Evolutionary conservation across 768 basidiomycete genomes (phyloP).

Genomic region (Artomyces pyxidatus): DNA sequence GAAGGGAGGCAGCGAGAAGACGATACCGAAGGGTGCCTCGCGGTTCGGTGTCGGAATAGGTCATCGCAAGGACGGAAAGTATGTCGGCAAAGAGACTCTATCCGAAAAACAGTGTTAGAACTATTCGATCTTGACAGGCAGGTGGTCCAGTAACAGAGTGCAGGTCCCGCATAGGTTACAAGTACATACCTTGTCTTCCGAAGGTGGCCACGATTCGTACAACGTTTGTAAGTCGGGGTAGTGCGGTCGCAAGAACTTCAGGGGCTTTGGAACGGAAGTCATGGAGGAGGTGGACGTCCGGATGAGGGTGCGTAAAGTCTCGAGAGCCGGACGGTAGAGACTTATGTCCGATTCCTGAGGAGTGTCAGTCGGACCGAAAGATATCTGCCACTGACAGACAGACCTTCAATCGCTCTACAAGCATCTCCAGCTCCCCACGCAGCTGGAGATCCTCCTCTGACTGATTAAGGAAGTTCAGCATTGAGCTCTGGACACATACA

Average conservation of each 20-base stretch:
- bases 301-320: constrained; percentile 89
- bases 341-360: constrained; percentile 78
- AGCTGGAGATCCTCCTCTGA: constrained; percentile 94
- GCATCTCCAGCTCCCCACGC: constrained; percentile 93
- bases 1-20: constrained; percentile 67
- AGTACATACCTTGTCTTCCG: constrained; percentile 62
- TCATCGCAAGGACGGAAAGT: constrained; percentile 97
- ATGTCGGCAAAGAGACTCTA: constrained; percentile 96
- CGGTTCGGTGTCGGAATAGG: constrained; percentile 95
- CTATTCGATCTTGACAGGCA: no score
- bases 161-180: background rate
- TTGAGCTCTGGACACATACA: constrained; percentile 32
- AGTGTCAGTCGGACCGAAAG: constrained; percentile 3
- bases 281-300: constrained; percentile 96
- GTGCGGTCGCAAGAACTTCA: constrained; percentile 95
- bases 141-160: constrained; percentile 3
- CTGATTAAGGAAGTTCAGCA: constrained; percentile 29
- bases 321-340: constrained; percentile 84
- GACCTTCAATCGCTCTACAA: constrained; percentile 89
- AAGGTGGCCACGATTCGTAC: constrained; percentile 74
- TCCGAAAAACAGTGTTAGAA: constrained; percentile 1
- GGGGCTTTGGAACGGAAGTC: constrained; percentile 98
- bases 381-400: constrained; percentile 12
- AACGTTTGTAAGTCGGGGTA: constrained; percentile 81
- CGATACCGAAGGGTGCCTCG: constrained; percentile 94